Evolutionary conservation across 441 rosid genomes (phyloP), one percentile per base, ranked within the genome.

Genomic region (Erodium chrysanthum): DNA sequence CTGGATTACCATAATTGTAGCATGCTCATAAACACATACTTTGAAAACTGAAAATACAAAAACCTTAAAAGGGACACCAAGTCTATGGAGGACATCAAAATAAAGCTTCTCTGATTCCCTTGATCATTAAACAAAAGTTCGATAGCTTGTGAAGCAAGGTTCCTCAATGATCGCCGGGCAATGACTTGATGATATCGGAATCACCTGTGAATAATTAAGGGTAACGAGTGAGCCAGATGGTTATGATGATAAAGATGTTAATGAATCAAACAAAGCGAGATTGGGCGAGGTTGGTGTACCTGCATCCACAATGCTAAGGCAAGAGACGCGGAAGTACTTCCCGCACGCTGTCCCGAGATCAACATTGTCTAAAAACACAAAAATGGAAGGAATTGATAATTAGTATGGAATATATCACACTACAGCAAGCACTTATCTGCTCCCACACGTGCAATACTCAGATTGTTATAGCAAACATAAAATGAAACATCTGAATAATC

Each of bases 291-390:
- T 42, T 48, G 18, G 54, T 15, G 58, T 63, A 75, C 78, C 74
- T 20, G 78, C 63, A 69, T 75, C 78, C 9, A 70, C 35, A 54
- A 75, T 66, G 67, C 78, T 67, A 8, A 75, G 78, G 71, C 78
- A 75, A 64, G 74, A 75, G 5, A 75, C 78, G 65, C 78, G 65
- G 71, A 46, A 75, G 60, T 75, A 75, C 46, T 75, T 75, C 27
- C 78, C 78, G 0, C 78, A 75, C 2, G 78, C 78, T 23, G 78
- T 75, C 15, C 78, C 78, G 21, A 75, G 52, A 62, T 75, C 78
- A 17, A 75, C 78, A 14, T 75, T 75, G 71, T 75, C 78, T 75
- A 64, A 37, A 14, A 54, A 8, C 21, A 29, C 35, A 54, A 65
- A 65, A 17, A 18, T 0, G 59, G 59, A 52, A 5, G 7, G 11